Conservation (phyloP, 192 early-diverging fungal genomes). For the Backusella westeae region DNA sequence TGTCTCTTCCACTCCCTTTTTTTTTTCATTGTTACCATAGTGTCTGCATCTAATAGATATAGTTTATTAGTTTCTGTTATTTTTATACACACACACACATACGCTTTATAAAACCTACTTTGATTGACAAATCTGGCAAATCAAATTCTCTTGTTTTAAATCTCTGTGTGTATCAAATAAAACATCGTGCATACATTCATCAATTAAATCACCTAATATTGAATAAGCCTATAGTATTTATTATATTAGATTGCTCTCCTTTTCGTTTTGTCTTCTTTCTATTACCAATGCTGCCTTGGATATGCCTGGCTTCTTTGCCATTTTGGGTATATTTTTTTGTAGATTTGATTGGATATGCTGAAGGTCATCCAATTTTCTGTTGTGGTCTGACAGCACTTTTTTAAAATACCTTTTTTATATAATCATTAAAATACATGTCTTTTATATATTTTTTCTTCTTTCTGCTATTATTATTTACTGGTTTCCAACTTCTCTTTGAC, state of each 20-base stretch:
- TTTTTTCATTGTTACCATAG: neutral
- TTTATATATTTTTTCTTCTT: neutral
- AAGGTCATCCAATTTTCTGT: conserved; percentile 22
- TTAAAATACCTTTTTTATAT: conserved; percentile 15
- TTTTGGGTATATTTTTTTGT: conserved; percentile 15
- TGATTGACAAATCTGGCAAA: conserved; percentile 77
- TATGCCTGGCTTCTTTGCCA: neutral
- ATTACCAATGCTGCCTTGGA: conserved; percentile 14
- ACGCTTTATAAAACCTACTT: conserved; percentile 49
- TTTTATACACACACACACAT: neutral
- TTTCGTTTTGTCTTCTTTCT: neutral
- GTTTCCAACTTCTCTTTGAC: conserved; percentile 5
- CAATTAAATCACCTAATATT: conserved; percentile 68
- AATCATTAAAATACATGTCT: neutral
- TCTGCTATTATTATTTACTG: neutral
- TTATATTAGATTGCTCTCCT: neutral
- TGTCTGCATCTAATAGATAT: neutral
- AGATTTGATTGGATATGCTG: conserved; percentile 23
- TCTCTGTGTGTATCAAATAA: conserved; percentile 73
- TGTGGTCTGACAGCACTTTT: conserved; percentile 14
- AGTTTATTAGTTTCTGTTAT: neutral
- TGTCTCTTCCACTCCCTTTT: neutral
- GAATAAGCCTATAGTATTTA: conserved; percentile 43
- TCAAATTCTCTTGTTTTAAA: conserved; percentile 50
- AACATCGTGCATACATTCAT: conserved; percentile 71